Percentiles rank a stretch among this genome's conserved stretches.
These are phyloP conservation scores for Creolimax fragrantissima DNA, from an alignment of 78 protist species.

Conservation along the genomic window DNA sequence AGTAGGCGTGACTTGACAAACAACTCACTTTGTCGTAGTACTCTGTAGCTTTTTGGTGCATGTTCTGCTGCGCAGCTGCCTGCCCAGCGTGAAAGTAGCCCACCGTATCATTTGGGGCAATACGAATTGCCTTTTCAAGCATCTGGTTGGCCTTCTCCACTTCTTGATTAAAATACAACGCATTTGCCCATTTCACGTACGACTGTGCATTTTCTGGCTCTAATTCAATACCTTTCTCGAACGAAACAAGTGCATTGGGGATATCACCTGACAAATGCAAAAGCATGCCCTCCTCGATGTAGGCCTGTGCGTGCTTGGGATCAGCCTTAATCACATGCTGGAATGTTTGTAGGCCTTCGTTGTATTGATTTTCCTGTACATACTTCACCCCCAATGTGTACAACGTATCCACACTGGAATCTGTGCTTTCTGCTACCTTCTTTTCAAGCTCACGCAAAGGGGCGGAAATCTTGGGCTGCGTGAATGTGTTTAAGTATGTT, in stretches of 20 bases:
- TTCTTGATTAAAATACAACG: neutral
- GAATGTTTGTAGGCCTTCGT: neutral
- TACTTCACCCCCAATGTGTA: neutral
- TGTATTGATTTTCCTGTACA: neutral
- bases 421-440: no score
- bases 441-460: neutral
- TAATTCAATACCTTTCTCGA: neutral
- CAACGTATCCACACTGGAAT: no score
- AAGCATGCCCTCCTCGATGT: neutral
- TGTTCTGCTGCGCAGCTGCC: slow-evolving; percentile 13
- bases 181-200: slow-evolving; percentile 5
- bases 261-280: neutral
- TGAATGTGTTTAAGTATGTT: neutral
- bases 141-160: neutral
- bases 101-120: neutral
- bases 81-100: slow-evolving; percentile 19
- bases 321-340: neutral
- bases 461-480: neutral
- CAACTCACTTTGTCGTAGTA: neutral
- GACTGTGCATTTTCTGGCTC: neutral
- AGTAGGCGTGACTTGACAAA: no score
- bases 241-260: neutral
- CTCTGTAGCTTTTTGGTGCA: neutral
- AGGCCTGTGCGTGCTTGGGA: neutral
- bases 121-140: neutral